Evolutionary conservation across 768 basidiomycete species (phyloP).

Genomic region (Amanita thiersii): DNA sequence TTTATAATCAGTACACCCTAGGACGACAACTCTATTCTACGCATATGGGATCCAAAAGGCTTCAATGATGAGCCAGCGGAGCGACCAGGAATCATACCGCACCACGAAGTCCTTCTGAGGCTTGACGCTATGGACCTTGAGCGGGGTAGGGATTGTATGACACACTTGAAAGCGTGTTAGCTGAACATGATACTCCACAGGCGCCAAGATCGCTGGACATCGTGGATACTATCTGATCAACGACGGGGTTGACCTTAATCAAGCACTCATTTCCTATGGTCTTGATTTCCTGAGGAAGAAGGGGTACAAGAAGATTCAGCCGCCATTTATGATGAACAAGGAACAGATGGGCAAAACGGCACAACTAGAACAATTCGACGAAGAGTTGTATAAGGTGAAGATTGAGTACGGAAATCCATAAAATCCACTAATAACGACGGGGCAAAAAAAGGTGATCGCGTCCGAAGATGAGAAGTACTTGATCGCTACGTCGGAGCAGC

Average conservation of each 20-base stretch:
- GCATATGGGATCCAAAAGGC: constrained; percentile 83
- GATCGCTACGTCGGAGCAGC: constrained; percentile 98
- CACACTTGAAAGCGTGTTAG: background rate
- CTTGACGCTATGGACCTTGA: constrained; percentile 97
- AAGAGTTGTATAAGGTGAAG: constrained; percentile 90
- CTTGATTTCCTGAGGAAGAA: constrained; percentile 83
- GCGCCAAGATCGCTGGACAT: constrained; percentile 90
- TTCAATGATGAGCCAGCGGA: constrained; percentile 64
- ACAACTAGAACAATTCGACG: constrained; percentile 96
- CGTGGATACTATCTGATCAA: constrained; percentile 94
- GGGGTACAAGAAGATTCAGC: constrained; percentile 90
- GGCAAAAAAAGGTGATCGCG: constrained; percentile 59
- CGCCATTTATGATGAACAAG: constrained; percentile 98
- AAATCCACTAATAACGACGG: background rate
- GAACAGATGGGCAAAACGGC: constrained; percentile 97
- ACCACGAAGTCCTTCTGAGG: constrained; percentile 91
- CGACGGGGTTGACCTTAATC: constrained; percentile 96
- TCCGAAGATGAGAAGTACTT: constrained; percentile 96
- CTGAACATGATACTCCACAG: constrained; percentile 27
- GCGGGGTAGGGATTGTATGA: constrained; percentile 51
- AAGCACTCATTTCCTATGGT: constrained; percentile 90
- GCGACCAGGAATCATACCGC: constrained; percentile 79
- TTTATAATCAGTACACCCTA: constrained; percentile 29
- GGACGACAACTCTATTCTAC: constrained; percentile 84
- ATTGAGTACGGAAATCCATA: background rate